Evolutionary conservation across 306 rosid genomes (phyloP).

Genomic region (Chamaecrista fasciculata): DNA sequence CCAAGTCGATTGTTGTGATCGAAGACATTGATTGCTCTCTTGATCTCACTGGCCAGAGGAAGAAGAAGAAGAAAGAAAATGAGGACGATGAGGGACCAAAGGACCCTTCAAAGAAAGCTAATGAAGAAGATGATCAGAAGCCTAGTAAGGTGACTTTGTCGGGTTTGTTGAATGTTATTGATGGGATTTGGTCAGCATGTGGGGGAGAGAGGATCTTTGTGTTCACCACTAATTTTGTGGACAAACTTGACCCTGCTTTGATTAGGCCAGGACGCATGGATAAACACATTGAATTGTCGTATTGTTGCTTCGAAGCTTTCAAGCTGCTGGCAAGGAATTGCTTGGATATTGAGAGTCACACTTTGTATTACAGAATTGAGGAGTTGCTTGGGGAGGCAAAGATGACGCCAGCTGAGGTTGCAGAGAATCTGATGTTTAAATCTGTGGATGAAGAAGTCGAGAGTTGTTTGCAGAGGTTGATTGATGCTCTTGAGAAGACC

Average conservation of each 20-base stretch:
- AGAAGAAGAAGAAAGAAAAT: constrained; percentile 31
- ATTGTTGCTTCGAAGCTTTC: constrained; percentile 45
- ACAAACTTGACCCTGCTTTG: constrained; percentile 48
- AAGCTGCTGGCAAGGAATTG: constrained; percentile 47
- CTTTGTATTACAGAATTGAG: constrained; percentile 23
- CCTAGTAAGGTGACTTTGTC: constrained; percentile 48
- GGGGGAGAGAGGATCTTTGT: constrained; percentile 46
- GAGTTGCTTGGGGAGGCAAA: constrained; percentile 29
- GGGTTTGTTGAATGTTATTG: constrained; percentile 25
- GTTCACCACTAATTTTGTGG: constrained; percentile 46
- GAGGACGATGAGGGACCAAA: constrained; percentile 17
- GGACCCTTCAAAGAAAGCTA: constrained; percentile 1
- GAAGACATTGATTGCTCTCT: constrained; percentile 52
- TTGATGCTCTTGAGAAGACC: constrained; percentile 6
- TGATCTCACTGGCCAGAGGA: constrained; percentile 1
- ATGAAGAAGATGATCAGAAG: constrained; percentile 28
- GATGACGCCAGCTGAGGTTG: constrained; percentile 50
- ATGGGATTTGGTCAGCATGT: constrained; percentile 54
- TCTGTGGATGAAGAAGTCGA: constrained; percentile 27
- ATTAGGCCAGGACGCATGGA: constrained; percentile 8
- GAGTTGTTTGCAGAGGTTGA: constrained; percentile 20
- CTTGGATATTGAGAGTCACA: neutral
- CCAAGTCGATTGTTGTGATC: constrained; percentile 33
- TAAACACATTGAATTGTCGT: constrained; percentile 45
- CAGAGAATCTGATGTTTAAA: constrained; percentile 54